Base-by-base conservation (phyloP, 352 stramenopile species). In the Pythium insidiosum region DNA sequence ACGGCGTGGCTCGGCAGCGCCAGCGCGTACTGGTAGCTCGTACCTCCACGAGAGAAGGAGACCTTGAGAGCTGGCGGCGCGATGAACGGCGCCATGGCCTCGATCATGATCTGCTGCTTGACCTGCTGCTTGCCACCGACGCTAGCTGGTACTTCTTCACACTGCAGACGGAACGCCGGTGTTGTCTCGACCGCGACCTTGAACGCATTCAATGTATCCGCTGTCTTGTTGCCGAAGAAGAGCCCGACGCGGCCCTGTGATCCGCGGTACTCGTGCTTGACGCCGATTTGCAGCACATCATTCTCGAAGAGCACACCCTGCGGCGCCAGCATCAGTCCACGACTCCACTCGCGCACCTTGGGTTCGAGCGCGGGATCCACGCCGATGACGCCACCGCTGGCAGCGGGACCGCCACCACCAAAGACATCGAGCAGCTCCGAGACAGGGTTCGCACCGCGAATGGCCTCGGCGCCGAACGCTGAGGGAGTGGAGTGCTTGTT, bases 241-340 rank as follows among this genome's bases (percentile, higher is more conserved):
- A 98, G 63, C n/a, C 85, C 93, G 53, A 98, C 78, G 31, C 87
- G 73, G 16, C 91, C 94, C 54, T 97, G 86, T 9, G 84, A 84
- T n/a, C 84, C 87, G 23, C 93, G 84, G 59, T 97, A 98, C 60
- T 98, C 84, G 50, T 98, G 92, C 57, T 98, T 97, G 23, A 97
- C 78, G 39, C 94, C 94, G 46, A 98, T 80, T 60, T 98, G 94
- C 22, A 98, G 61, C 37, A 94, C 50, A 37, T 92, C 81, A 63
- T 96, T 97, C 63, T 98, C 88, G 21, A 85, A 66, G 15, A 95
- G 57, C 29, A 98, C 83, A 37, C 91, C 92, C 53, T 95, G 95
- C 19, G 85, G 75, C n/a, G 80, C 93, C 26, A 88, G 76, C 42
- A 94, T 73, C 25, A 97, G 66, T 46, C 91, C 94, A 15, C 77